phyloP scores from a whole-genome alignment of 2,329 filamentous ascomycete species.

The Biscogniauxia sp. region DNA sequence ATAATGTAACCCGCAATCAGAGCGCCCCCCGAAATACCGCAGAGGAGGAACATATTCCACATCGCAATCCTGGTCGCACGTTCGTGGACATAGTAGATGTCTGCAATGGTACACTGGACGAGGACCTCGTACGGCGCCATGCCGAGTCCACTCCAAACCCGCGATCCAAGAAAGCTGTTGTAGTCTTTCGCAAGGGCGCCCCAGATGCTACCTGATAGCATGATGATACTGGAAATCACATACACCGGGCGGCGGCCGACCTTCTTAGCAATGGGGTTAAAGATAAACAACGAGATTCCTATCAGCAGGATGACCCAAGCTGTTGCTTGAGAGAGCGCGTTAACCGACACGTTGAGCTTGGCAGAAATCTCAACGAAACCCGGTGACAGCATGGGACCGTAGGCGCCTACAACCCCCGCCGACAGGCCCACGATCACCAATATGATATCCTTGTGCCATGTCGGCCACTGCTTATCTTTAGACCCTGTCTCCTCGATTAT shows the following conservation, averaged over 20 bases:
- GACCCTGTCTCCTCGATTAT: neutral
- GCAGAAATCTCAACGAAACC: constrained; percentile 46
- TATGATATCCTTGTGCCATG: constrained; percentile 45
- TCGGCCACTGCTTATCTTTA: constrained; percentile 34
- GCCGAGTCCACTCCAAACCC: constrained; percentile 45
- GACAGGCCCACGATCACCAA: constrained; percentile 44
- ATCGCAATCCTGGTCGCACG: constrained; percentile 42
- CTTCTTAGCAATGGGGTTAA: constrained; percentile 51
- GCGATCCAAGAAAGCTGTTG: constrained; percentile 43
- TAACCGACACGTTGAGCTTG: constrained; percentile 42
- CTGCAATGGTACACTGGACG: constrained; percentile 50
- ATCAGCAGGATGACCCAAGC: constrained; percentile 49
- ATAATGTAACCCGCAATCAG: constrained; percentile 42
- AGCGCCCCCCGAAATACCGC: constrained; percentile 40
- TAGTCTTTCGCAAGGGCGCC: constrained; percentile 43
- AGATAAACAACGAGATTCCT: constrained; percentile 47
- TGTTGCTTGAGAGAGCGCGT: constrained; percentile 43
- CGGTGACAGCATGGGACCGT: constrained; percentile 50
- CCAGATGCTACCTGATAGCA: constrained; percentile 49
- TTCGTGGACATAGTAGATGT: constrained; percentile 46
- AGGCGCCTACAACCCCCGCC: constrained; percentile 48
- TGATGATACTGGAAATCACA: constrained; percentile 43
- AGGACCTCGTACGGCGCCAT: constrained; percentile 52
- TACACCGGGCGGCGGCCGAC: constrained; percentile 50
- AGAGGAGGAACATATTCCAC: constrained; percentile 41